Conservation (phyloP, 495 filamentous ascomycete species). For the Podospora pseudoanserina region DNA sequence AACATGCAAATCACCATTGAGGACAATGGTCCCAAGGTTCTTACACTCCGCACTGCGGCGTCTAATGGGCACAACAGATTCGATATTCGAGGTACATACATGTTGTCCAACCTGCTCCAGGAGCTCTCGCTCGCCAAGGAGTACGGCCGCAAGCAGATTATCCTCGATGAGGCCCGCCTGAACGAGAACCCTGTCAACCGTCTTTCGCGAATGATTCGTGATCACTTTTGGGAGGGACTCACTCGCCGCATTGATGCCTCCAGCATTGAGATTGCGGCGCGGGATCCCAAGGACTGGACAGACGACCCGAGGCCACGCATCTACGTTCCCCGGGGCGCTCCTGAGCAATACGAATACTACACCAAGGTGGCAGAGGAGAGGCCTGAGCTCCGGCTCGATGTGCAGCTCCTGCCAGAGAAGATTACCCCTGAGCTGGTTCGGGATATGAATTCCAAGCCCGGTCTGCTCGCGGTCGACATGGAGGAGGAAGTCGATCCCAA, state of each 20-base stretch:
- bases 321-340: conserved; percentile 80
- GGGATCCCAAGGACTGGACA: conserved; percentile 90
- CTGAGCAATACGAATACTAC: conserved; percentile 88
- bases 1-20: conserved; percentile 98
- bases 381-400: conserved; percentile 82
- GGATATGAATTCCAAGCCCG: conserved; percentile 77
- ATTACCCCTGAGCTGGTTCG: conserved; percentile 71
- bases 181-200: conserved; percentile 91
- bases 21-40: conserved; percentile 84
- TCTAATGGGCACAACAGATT: conserved; percentile 80
- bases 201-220: conserved; percentile 76
- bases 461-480: conserved; percentile 87
- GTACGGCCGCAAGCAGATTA: conserved; percentile 75
- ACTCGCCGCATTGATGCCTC: conserved; percentile 84
- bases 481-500: conserved; percentile 60
- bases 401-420: conserved; percentile 65
- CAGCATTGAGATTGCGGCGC: conserved; percentile 79
- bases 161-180: conserved; percentile 81
- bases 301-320: conserved; percentile 83
- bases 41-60: conserved; percentile 78
- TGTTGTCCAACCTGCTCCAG: conserved; percentile 91
- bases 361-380: conserved; percentile 64
- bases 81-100: conserved; percentile 89
- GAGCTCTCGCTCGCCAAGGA: conserved; percentile 87
- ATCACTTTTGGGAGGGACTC: conserved; percentile 84